phyloP scores from a whole-genome alignment of 2,329 filamentous ascomycete species.

The Coleophoma eucalyptorum region DNA sequence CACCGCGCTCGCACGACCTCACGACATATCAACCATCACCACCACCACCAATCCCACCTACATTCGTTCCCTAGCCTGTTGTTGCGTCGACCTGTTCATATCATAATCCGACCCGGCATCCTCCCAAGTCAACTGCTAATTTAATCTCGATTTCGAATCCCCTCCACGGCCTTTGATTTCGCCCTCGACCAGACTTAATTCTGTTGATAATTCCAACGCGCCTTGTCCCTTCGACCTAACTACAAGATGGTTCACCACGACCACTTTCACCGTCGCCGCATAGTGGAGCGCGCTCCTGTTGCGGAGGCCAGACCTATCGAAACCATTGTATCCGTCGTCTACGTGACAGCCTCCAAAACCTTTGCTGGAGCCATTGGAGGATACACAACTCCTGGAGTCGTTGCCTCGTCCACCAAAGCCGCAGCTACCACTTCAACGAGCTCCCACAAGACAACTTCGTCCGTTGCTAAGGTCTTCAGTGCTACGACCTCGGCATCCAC shows the following conservation, averaged over 20 bases:
- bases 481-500: slow-evolving; percentile 1
- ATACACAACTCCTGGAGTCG: slow-evolving; percentile 34
- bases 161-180: too few relatives aligned
- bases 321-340: slow-evolving; percentile 39
- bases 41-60: too few relatives aligned
- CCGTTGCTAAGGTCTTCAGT: background rate
- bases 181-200: too few relatives aligned
- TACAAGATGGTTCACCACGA: slow-evolving; percentile 5
- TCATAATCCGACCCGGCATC: background rate
- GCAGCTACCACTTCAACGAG: background rate
- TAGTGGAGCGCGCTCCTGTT: slow-evolving; percentile 3
- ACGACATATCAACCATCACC: background rate
- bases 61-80: background rate
- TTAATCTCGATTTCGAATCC: too few relatives aligned
- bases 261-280: slow-evolving; percentile 3
- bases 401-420: slow-evolving; percentile 1
- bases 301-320: slow-evolving; percentile 12
- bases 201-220: too few relatives aligned
- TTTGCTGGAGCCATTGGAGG: slow-evolving; percentile 46
- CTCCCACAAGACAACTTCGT: background rate
- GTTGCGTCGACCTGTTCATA: background rate
- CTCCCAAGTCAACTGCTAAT: background rate
- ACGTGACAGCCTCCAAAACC: slow-evolving; percentile 47
- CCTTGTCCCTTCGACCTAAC: background rate
- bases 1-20: background rate